These are phyloP conservation scores for Malus hybrid DNA, from an alignment of 331 rosid genomes.

Conservation along the genomic window DNA sequence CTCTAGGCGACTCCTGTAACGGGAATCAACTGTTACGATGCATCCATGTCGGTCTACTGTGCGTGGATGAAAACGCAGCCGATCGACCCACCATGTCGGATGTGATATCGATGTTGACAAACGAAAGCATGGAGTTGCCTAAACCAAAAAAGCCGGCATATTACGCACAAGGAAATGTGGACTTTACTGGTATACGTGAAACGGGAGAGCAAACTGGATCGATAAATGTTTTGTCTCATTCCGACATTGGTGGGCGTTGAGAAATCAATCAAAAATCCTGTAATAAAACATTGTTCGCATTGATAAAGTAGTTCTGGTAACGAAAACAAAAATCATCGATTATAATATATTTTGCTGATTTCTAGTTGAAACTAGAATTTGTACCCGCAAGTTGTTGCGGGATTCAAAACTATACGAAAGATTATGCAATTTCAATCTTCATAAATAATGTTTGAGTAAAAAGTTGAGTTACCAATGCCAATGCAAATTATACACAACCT, in stretches of 20 bases:
- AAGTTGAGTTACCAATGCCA: no score
- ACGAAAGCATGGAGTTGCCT: neutral
- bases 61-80: neutral
- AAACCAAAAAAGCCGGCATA: slow-evolving; percentile 1
- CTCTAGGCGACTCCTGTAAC: neutral
- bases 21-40: neutral
- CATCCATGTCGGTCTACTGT: neutral
- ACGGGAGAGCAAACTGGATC: neutral
- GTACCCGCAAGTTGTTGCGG: no score
- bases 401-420: no score
- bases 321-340: no score
- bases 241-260: neutral
- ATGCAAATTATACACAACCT: no score
- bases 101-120: slow-evolving; percentile 1
- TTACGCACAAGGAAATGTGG: neutral
- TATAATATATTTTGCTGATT: no score
- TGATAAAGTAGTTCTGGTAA: no score
- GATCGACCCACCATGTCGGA: neutral
- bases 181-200: no score
- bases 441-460: no score
- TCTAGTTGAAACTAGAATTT: no score
- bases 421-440: no score
- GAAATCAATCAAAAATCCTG: neutral
- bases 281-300: no score
- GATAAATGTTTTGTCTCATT: neutral